phyloP scores from a whole-genome alignment of 2,329 filamentous ascomycete genomes.

The Lomentospora prolificans region DNA sequence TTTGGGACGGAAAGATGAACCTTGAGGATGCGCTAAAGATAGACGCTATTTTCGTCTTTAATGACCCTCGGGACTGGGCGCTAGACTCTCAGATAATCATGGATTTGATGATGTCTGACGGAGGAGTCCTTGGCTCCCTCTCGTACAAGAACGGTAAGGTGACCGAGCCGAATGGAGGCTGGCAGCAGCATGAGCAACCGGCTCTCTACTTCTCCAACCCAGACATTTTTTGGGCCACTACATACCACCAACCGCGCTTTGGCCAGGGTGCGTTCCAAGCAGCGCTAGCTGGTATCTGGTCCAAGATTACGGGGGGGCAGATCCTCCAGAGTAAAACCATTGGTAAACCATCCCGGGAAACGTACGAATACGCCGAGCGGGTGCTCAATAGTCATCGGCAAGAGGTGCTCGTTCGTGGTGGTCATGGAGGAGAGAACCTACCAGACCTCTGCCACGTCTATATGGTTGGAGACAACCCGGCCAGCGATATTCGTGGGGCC shows the following conservation, averaged over 20 bases:
- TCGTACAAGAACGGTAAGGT: constrained; percentile 60
- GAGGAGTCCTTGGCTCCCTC: constrained; percentile 74
- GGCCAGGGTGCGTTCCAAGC: constrained; percentile 87
- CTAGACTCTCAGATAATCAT: constrained; percentile 76
- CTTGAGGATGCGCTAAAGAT: constrained; percentile 53
- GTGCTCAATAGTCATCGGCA: constrained; percentile 54
- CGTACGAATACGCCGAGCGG: constrained; percentile 77
- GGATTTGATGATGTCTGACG: constrained; percentile 69
- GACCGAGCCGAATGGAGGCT: constrained; percentile 62
- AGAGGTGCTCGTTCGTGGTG: constrained; percentile 26
- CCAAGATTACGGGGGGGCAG: constrained; percentile 54
- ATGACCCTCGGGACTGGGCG: constrained; percentile 94
- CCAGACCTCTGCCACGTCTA: constrained; percentile 64
- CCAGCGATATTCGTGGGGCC: constrained; percentile 82
- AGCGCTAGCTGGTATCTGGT: constrained; percentile 72
- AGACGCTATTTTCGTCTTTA: constrained; percentile 87
- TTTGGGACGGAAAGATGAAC: constrained; percentile 29
- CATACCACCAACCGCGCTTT: constrained; percentile 74
- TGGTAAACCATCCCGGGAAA: constrained; percentile 71
- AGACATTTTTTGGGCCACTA: constrained; percentile 81
- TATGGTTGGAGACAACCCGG: constrained; percentile 88
- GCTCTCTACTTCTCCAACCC: constrained; percentile 80
- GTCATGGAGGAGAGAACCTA: constrained; percentile 11
- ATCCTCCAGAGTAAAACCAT: constrained; percentile 56
- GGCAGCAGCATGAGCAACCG: constrained; percentile 73